Percentiles rank a stretch among this genome's conserved stretches.
phyloP scores from a whole-genome alignment of 345 rosid genomes.

The Populus euphratica region DNA sequence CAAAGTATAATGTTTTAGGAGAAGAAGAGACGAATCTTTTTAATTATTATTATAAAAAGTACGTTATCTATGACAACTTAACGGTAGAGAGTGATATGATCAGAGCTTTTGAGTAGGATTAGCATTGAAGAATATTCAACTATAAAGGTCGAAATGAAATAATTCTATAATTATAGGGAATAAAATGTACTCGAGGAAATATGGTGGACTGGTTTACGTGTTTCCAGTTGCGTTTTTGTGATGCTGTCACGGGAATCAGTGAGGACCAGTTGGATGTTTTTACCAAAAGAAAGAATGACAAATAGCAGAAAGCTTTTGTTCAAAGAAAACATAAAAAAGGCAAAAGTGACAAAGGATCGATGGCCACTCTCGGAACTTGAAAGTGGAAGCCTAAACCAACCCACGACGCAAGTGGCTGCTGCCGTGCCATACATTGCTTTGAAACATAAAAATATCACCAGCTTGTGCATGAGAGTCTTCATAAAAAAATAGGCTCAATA shows the following conservation, averaged over 20 bases:
- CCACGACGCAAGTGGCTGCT: slow-evolving; percentile 31
- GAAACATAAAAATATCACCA: background rate
- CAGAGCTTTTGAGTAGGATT: too few species aligned
- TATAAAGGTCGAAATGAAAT: too few species aligned
- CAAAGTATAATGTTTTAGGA: too few species aligned
- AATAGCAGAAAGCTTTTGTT: slow-evolving; percentile 6
- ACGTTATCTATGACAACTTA: too few species aligned
- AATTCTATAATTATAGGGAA: too few species aligned
- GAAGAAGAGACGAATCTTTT: too few species aligned
- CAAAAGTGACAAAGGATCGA: background rate
- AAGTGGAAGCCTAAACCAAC: slow-evolving; percentile 30
- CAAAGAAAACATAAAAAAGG: background rate
- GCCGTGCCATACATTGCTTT: slow-evolving; percentile 15
- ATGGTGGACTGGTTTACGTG: background rate
- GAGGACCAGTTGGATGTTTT: slow-evolving; percentile 7
- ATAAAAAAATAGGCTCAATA: too few species aligned
- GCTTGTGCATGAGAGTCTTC: background rate
- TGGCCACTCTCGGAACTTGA: slow-evolving; percentile 25
- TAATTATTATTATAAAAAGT: too few species aligned
- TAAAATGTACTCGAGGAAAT: background rate
- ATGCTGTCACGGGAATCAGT: slow-evolving; percentile 22
- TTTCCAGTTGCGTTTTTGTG: slow-evolving; percentile 14
- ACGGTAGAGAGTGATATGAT: too few species aligned
- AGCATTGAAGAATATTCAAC: too few species aligned
- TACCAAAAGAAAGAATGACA: background rate